Base-by-base conservation (phyloP, 2,329 filamentous ascomycete species). In the Xylariaceae sp. region DNA sequence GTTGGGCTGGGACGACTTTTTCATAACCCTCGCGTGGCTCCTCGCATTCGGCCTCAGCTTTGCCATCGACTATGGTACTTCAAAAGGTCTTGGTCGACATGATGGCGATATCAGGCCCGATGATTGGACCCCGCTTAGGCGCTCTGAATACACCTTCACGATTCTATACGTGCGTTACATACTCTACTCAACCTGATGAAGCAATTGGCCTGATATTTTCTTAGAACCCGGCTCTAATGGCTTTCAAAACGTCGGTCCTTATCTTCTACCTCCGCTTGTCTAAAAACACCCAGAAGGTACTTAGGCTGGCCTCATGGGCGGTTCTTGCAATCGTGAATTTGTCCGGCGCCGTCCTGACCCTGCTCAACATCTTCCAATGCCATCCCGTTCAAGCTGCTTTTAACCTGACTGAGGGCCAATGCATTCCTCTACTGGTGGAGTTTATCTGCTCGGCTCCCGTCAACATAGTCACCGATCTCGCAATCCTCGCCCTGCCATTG, bases 341-440 rank as follows among this genome's bases (percentile, higher is more conserved):
- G 7, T 87, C 88, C 29, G 92, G 91, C 13, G 63, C 84, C 18
- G 87, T 91, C 13, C 76, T 97, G 61, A 95, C 91, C 0, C 79
- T 96, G 30, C 78, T 96, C 68, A 95, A 92, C 67, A 83, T 92
- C 61, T 89, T 95, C 60, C 92, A 96, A 73, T 96, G 92, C 69
- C 75, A 71, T 1, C 92, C 92, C 0, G 73, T 92, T 26, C 65
- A 70, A n/a, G 86, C 88, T 22, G 86, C 84, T 12, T 95, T 89
- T 74, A 71, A 75, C 55, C 61, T 70, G 2, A 63, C 63, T 9
- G 59, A 67, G 3, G 64, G 64, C 12, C 68, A 71, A 18, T 85
- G 82, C 59, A 78, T 85, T 49, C 79, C 82, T 1, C 70, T 84
- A 3, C 72, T 84, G 29, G 84, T 80, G 61, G 80, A 84, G 57